Conservation (phyloP, 768 basidiomycete species). For the Sistotremastrum niveocremeum region DNA sequence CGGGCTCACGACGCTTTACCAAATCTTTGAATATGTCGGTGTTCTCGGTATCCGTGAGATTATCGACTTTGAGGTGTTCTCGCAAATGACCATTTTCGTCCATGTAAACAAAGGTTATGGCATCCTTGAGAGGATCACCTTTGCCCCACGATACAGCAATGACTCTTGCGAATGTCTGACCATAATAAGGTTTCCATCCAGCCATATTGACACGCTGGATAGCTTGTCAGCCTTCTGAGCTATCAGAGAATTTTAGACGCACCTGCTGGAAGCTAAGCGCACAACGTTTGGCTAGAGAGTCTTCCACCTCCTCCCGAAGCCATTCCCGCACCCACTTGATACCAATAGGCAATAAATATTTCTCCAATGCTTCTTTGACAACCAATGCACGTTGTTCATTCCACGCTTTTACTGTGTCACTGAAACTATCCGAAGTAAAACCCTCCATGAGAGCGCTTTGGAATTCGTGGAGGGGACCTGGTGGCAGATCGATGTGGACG, state of each 20-base stretch:
- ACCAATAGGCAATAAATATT: conserved; percentile 72
- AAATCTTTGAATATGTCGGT: conserved; percentile 68
- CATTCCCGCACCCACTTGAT: conserved; percentile 85
- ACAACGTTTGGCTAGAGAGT: conserved; percentile 57
- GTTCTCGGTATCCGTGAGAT: conserved; percentile 57
- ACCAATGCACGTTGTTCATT: conserved; percentile 73
- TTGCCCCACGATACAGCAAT: conserved; percentile 90
- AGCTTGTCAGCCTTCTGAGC: conserved; percentile 6
- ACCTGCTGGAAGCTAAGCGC: conserved; percentile 60
- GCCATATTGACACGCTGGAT: conserved; percentile 70
- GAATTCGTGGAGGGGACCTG: conserved; percentile 48
- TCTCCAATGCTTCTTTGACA: conserved; percentile 64
- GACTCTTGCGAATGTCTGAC: conserved; percentile 56
- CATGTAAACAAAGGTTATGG: conserved; percentile 70
- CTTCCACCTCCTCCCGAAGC: conserved; percentile 83
- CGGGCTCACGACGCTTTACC: conserved; percentile 70
- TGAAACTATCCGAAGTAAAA: conserved; percentile 73
- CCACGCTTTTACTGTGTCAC: conserved; percentile 81
- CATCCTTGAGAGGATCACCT: conserved; percentile 87
- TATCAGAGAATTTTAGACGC: conserved; percentile 12
- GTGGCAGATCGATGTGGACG: conserved; percentile 53
- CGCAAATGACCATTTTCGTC: conserved; percentile 83
- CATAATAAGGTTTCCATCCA: conserved; percentile 51
- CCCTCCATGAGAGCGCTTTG: conserved; percentile 67
- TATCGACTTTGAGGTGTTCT: conserved; percentile 84